Evolutionary conservation across 768 basidiomycete species (phyloP), one percentile per base, ranked within the genome.

Genomic region (Paxillus involutus): DNA sequence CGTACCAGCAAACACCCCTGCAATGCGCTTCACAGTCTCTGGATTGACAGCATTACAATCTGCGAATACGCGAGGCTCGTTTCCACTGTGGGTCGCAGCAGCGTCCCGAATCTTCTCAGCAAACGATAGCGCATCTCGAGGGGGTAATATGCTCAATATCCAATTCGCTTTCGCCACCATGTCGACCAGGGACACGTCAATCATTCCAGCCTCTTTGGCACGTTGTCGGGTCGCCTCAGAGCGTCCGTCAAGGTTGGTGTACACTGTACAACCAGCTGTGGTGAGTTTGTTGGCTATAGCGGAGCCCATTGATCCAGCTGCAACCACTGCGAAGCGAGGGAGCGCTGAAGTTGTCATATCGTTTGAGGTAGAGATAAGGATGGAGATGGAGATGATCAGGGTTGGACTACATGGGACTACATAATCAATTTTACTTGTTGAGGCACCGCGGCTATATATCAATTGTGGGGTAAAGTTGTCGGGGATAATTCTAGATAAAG

Each of bases 31-130:
- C 47, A 75, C 76, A 7, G 80, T 80, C 52, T 71, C 71, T 2
- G 81, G 80, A 60, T 73, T 82, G 41, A 85, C 74, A 9, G 84
- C 82, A 53, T 86, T 86, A 56, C 80, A 83, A 63, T 84, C 82
- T 17, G 71, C 80, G 61, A 80, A 84, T 41, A 77, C 61, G 16
- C 74, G 62, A 47, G 48, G 50, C 48, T 30, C 33, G 33, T 7
- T 36, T 21, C 21, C n/a, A 11, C 41, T 21, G n/a, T 17, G 51
- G 17, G 43, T 51, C 21, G 19, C 41, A 32, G 44, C 37, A 24
- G 53, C 42, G 9, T 52, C 54, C 17, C 52, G 62, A 12, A 66
- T 43, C 43, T 63, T 69, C 59, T 75, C 65, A 2, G 80, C 79
- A 54, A 82, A 71, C 13, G 74, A 64, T 46, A 73, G 55, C 2